These are phyloP conservation scores for Tanacetum coccineum DNA, from an alignment of 129 eudicot genomes.

Conservation along the genomic window DNA sequence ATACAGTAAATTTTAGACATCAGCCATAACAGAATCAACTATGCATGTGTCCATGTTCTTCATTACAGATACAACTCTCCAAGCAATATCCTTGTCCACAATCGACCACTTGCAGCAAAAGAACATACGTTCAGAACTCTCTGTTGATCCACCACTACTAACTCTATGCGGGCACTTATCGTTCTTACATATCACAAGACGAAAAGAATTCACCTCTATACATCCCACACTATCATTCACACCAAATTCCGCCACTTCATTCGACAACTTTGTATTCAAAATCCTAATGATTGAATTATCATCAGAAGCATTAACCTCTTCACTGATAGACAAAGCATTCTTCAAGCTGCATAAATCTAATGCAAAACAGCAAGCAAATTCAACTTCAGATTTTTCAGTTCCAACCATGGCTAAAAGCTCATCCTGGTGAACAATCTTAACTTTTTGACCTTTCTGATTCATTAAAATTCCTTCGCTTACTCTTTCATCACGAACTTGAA, in stretches of 20 bases:
- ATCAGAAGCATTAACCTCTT: slow-evolving; percentile 11
- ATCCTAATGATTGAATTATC: slow-evolving; percentile 27
- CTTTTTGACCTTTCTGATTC: slow-evolving; percentile 36
- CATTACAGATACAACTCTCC: slow-evolving; percentile 52
- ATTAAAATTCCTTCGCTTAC: slow-evolving; percentile 56
- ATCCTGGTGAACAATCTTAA: slow-evolving; percentile 55
- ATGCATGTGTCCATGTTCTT: slow-evolving; percentile 33
- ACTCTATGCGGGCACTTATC: slow-evolving; percentile 48
- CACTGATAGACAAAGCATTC: neutral
- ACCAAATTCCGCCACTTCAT: slow-evolving; percentile 32
- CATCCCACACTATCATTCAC: slow-evolving; percentile 31
- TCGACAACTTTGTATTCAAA: slow-evolving; percentile 27
- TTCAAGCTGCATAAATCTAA: slow-evolving; percentile 19
- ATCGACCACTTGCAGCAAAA: slow-evolving; percentile 63
- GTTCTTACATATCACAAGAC: slow-evolving; percentile 38
- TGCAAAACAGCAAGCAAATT: slow-evolving; percentile 52
- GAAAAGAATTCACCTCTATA: slow-evolving; percentile 48
- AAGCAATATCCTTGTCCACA: slow-evolving; percentile 52
- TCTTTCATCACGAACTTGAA: slow-evolving; percentile 63
- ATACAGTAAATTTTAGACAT: too few relatives aligned
- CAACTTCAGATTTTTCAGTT: slow-evolving; percentile 37
- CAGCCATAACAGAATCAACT: slow-evolving; percentile 13
- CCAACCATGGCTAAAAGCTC: slow-evolving; percentile 48
- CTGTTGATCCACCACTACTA: slow-evolving; percentile 5
- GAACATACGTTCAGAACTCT: slow-evolving; percentile 16